phyloP scores from a whole-genome alignment of 2,329 filamentous ascomycete genomes.

The Fusarium tuaranense region DNA sequence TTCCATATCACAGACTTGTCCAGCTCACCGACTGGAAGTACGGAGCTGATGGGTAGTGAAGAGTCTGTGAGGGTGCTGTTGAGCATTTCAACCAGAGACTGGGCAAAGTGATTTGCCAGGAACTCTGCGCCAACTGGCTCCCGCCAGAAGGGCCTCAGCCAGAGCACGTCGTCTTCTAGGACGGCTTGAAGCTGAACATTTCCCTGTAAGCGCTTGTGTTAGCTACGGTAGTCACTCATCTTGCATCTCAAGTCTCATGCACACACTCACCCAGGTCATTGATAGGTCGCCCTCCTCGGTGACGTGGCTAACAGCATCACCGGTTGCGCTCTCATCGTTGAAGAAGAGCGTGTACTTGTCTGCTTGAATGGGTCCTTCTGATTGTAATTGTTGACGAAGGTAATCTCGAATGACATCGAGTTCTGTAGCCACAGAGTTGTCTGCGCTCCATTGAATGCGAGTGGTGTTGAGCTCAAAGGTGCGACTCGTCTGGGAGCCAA shows the following conservation, averaged over 20 bases:
- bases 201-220: constrained; percentile 25
- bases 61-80: constrained; percentile 35
- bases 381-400: constrained; percentile 25
- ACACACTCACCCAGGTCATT: constrained; percentile 35
- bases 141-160: constrained; percentile 37
- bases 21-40: constrained; percentile 35
- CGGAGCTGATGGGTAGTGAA: constrained; percentile 22
- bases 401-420: constrained; percentile 31
- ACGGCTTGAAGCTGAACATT: constrained; percentile 40
- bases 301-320: constrained; percentile 20
- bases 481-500: constrained; percentile 18
- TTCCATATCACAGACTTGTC: constrained; percentile 40
- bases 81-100: constrained; percentile 38
- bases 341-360: constrained; percentile 31
- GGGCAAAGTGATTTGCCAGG: constrained; percentile 39
- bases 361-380: constrained; percentile 5
- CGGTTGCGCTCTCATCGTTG: constrained; percentile 36
- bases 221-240: neutral
- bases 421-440: constrained; percentile 30
- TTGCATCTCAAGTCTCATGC: neutral
- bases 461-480: constrained; percentile 40
- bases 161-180: constrained; percentile 32
- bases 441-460: constrained; percentile 33
- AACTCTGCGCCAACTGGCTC: constrained; percentile 41
- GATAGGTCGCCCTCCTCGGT: constrained; percentile 25